Evolutionary conservation across 2,329 filamentous ascomycete genomes (phyloP), one percentile per base, ranked within the genome.

Genomic region (Ophiognomonia clavigignenti-juglandacearum): DNA sequence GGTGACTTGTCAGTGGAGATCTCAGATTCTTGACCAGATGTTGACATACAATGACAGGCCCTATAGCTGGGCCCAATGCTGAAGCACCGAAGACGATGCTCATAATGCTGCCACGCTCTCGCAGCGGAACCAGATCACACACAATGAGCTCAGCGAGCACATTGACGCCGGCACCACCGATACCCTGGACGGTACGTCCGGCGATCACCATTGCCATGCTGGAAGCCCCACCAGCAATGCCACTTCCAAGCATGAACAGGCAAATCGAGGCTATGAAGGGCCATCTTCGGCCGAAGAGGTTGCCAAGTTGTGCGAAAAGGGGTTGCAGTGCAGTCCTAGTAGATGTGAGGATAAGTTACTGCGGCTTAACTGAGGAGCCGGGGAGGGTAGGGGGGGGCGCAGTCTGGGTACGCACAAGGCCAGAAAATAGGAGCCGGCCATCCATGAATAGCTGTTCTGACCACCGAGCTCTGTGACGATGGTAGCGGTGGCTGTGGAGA

Each of bases 91-190:
- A 24, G 19, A 52, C 45, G 32, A 50, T 52, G 56, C 38, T 61
- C 57, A 20, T 64, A 9, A 26, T 67, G 20, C 62, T 65, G 0
- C 63, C 63, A 1, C 66, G 54, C 0, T 67, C 59, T 45, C 66
- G 34, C 6, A 68, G 41, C 1, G 64, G 65, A 1, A 62, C 63
- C 11, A 67, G 59, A 39, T 69, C 66, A 31, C 59, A 61, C 4
- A 67, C 59, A 36, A 68, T 64, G 36, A 69, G 67, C 59, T 63
- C 62, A 36, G 59, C 60, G 9, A 63, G 53, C 22, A 57, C 61
- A 38, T 57, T 62, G 47, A 68, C 60, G 11, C 63, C 64, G 3
- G 64, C 66, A 3, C 61, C 60, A 0, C 64, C 65, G 23, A 68
- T 54, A 14, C 66, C 66, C 13, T 62, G 60, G 11, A 68, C 49